phyloP scores from a whole-genome alignment of 768 basidiomycete genomes.

The Gelatoporia subvermispora region DNA sequence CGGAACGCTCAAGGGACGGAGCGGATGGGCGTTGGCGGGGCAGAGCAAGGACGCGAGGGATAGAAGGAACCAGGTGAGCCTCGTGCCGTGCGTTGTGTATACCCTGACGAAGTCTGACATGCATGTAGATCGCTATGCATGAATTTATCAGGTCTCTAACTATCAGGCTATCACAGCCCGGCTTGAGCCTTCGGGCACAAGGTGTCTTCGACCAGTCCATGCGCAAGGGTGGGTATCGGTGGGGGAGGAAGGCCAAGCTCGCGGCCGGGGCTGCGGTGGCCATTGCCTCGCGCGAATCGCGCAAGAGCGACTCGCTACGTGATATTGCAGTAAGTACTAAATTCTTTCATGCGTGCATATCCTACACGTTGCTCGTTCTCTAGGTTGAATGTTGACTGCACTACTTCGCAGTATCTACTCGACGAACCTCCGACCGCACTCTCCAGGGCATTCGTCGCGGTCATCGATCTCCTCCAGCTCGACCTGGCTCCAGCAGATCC shows the following conservation, averaged over 20 bases:
- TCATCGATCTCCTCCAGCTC: conserved; percentile 49
- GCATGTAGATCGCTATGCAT: conserved; percentile 53
- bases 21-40: conserved; percentile 59
- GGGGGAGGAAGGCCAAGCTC: conserved; percentile 71
- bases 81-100: conserved; percentile 12
- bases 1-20: conserved; percentile 41
- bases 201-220: conserved; percentile 68
- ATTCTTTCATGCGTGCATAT: neutral
- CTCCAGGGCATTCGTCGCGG: conserved; percentile 49
- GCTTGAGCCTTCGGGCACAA: conserved; percentile 60
- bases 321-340: conserved; percentile 53
- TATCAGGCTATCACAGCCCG: conserved; percentile 51
- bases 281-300: conserved; percentile 67
- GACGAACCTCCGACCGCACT: conserved; percentile 47
- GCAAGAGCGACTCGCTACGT: conserved; percentile 59
- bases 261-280: conserved; percentile 66
- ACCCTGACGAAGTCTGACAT: conserved; percentile 6
- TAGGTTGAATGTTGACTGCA: conserved; percentile 18
- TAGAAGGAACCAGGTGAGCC: conserved; percentile 54
- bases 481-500: conserved; percentile 53
- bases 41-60: conserved; percentile 63
- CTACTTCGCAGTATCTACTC: conserved; percentile 39
- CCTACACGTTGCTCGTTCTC: conserved; percentile 10
- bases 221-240: conserved; percentile 51
- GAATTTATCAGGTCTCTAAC: conserved; percentile 59